Evolutionary conservation across 2,329 filamentous ascomycete species (phyloP), one percentile per base, ranked within the genome.

Genomic region (Trichoderma sp.): DNA sequence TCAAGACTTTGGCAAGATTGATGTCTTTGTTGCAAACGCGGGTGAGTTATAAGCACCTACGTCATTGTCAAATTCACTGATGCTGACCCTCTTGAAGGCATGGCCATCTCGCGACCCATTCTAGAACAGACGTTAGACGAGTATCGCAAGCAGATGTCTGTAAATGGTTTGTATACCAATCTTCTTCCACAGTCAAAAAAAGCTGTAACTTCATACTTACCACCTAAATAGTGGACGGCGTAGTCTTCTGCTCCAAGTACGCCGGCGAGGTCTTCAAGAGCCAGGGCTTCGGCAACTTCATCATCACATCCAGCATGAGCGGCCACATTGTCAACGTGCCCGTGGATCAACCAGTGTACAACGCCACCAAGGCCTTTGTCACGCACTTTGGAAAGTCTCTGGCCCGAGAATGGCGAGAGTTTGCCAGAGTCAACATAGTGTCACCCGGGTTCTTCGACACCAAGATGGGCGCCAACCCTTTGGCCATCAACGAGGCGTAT

Each of bases 351-450:
- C 65, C 65, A 28, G 65, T 68, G 53, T 68, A 68, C 30, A 68
- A 68, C 34, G 65, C 65, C 7, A 68, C 65, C 17, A 68, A 68
- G 12, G 53, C 65, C 12, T 68, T 68, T 15, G 53, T 68, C 11
- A 68, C 65, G 17, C 65, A 68, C 9, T 68, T 68, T 3, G 65
- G 65, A 28, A 68, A 68, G 34, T 68, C 65, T 39, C 65, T 68
- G 7, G 65, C 65, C 20, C 65, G 65, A 6, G 65, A 68, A 32
- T 68, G 65, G 65, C 65, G 53, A 20, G 65, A 68, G 3, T 68
- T 68, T 58, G 65, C 65, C 23, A 57, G 65, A 30, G 65, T 68
- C 26, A 68, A 68, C n/a, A 58, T 68, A 2, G 65, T 68, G 5
- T 68, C 65, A 9, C 65, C 65, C 6, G 65, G 65, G 8, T 68